phyloP scores from a whole-genome alignment of 331 rosid species.

The Stylosanthes scabra region DNA sequence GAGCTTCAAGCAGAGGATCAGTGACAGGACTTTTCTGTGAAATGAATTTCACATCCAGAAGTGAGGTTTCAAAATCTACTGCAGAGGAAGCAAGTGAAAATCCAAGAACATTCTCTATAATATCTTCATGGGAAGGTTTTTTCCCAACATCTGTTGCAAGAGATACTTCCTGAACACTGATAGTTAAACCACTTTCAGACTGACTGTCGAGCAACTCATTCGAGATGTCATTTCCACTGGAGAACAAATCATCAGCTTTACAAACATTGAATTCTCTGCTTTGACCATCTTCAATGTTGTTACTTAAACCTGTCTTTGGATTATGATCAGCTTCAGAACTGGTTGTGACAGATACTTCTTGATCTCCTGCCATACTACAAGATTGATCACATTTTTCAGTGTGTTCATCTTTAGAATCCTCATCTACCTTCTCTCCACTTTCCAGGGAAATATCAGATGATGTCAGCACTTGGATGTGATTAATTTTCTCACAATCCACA shows the following conservation, averaged over 20 bases:
- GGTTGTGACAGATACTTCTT: constrained; percentile 27
- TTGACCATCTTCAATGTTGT: constrained; percentile 41
- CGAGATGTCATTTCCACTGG: constrained; percentile 33
- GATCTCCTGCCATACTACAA: constrained; percentile 36
- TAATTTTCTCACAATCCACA: constrained; percentile 36
- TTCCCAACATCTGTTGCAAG: constrained; percentile 38
- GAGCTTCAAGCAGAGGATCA: constrained; percentile 57
- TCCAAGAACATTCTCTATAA: constrained; percentile 67
- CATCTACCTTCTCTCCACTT: constrained; percentile 31
- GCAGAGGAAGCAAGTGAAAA: constrained; percentile 49
- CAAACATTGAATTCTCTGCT: constrained; percentile 35
- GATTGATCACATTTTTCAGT: constrained; percentile 31
- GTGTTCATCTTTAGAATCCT: constrained; percentile 35
- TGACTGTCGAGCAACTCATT: constrained; percentile 26
- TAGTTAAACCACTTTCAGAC: constrained; percentile 26
- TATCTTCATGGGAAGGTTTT: constrained; percentile 46
- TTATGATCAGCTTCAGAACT: constrained; percentile 34
- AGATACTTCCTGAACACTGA: constrained; percentile 31
- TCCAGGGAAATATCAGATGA: constrained; percentile 35
- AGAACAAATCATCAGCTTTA: constrained; percentile 29
- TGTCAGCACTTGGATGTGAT: constrained; percentile 38
- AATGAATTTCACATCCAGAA: constrained; percentile 76
- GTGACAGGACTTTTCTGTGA: constrained; percentile 41
- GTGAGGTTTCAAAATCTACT: constrained; percentile 65
- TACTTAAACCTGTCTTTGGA: constrained; percentile 23